Base-by-base conservation (phyloP, 371 early-diverging fungal species). In the Mortierella sp. region DNA sequence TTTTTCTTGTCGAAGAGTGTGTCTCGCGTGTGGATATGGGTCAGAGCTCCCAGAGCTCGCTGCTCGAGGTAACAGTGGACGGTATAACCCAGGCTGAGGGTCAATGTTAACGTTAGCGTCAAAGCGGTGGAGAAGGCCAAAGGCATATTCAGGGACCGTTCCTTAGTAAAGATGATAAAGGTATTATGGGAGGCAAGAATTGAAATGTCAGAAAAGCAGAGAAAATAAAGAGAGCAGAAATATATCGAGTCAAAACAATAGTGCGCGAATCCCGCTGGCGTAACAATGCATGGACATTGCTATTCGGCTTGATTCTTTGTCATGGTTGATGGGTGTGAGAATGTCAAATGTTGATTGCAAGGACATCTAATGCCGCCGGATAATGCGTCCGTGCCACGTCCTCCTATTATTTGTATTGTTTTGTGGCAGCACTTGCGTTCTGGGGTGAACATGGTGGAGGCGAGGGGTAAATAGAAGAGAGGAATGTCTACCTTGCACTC, bases 1-100 rank as follows among this genome's bases (percentile, higher is more conserved):
- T 65, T 56, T 11, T 65, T 60, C 15, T 82, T 84, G 58, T 92
- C 62, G 62, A 87, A 92, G 39, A 89, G 84, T 0, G 85, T 83
- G 12, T 82, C 65, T 6, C 86, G 83, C 6, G 87, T 80, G 42
- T 75, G 64, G 32, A 89, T 84, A 30, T 66, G 44, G 54, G 82
- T 78, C 4, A 86, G 70, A 3, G 59, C 62, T 32, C 87, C 88
- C 52, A 72, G 81, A 6, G 80, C 83, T 14, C 88, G 79, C 11
- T 79, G 78, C 52, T 86, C 69, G 47, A 75, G 68, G 39, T 37
- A 59, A 14, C 58, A 59, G 27, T 68, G 64, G 14, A 50, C 21
- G 31, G 51, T 50, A 2, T 41, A 15, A 17, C 58, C 49, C 28
- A 58, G 21, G 14, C 72, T 44, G 6, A 62, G 54, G n/a, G 57